Evolutionary conservation across 148 eudicot genomes (phyloP).

Genomic region (Rhododendron kiyosumense): DNA sequence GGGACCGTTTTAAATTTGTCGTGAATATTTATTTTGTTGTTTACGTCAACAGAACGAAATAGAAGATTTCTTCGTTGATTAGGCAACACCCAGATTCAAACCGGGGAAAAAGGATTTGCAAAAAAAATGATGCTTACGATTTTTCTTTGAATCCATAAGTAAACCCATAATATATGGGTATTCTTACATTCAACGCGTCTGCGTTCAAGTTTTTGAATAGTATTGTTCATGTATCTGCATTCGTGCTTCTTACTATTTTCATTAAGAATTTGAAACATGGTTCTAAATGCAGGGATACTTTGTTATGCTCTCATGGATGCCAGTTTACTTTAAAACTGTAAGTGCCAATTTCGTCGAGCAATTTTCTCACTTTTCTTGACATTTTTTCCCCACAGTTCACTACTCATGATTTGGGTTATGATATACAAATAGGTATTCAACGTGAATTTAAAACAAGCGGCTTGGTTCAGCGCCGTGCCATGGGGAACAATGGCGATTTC

Average conservation of each 20-base stretch:
- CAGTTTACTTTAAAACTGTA: conserved; percentile 85
- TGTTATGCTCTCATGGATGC: conserved; percentile 99
- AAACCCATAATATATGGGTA: no score
- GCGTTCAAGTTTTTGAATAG: neutral
- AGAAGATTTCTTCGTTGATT: no score
- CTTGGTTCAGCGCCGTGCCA: conserved; percentile 98
- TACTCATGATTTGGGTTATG: neutral
- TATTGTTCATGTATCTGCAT: neutral
- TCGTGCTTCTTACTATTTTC: neutral
- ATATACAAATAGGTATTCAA: conserved; percentile 47
- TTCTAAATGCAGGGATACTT: conserved; percentile 81
- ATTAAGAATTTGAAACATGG: neutral
- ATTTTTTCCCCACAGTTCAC: neutral
- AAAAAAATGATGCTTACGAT: no score
- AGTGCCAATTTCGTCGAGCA: conserved; percentile 20
- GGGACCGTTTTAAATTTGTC: no score
- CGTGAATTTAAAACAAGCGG: conserved; percentile 87
- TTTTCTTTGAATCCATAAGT: no score
- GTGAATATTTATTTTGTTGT: no score
- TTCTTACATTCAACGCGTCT: neutral
- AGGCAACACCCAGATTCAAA: no score
- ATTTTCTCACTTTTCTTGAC: neutral
- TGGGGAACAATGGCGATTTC: conserved; percentile 97
- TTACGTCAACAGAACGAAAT: no score
- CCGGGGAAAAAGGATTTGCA: no score